Base-by-base conservation (phyloP, 2,329 filamentous ascomycete species). In the Juglanconis oblonga region DNA sequence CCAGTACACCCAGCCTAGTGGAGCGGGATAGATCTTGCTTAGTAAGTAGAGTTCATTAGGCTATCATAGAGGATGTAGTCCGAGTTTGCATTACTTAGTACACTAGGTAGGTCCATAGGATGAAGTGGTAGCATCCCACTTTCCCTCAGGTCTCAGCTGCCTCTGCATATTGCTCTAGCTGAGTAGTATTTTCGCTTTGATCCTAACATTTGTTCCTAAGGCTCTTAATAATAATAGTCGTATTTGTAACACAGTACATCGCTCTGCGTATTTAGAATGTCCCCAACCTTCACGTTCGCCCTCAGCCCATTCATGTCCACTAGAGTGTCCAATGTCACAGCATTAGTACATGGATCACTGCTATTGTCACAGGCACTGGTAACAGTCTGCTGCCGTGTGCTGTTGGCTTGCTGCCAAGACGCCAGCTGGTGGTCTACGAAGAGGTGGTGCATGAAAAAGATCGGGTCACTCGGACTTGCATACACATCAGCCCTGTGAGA, bases 361-460 rank as follows among this genome's bases (percentile, higher is more conserved):
- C 58, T 42, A 13, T 52, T 11, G 24, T 29, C 42, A 40, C 58
- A 60, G 8, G 53, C 53, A n/a, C 38, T 53, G 14, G 58, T 45
- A 10, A 57, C 38, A 3, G 47, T 31, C 38, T 36, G 38, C 14
- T 29, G 24, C 2, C 38, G 42, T 14, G 17, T 32, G 14, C n/a
- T 52, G 40, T 51, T 50, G n/a, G 31, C 53, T 17, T 56, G 45
- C 33, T 56, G 58, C 58, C 58, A 60, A n/a, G 40, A 51, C 6
- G 40, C 32, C 24, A 52, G 40, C 14, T 56, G 33, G 11, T 55
- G 48, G 35, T 60, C 53, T 17, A 57, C 35, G 24, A 57, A 57
- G 29, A 52, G 35, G 13, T 60, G 58, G 33, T 60, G 53, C 58
- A 57, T 60, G 40, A 52, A 60, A 11, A 57, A 57, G 49, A 31